Evolutionary conservation across 192 early-diverging fungal species (phyloP).

Genomic region (Jimgerdemannia flammicorona): DNA sequence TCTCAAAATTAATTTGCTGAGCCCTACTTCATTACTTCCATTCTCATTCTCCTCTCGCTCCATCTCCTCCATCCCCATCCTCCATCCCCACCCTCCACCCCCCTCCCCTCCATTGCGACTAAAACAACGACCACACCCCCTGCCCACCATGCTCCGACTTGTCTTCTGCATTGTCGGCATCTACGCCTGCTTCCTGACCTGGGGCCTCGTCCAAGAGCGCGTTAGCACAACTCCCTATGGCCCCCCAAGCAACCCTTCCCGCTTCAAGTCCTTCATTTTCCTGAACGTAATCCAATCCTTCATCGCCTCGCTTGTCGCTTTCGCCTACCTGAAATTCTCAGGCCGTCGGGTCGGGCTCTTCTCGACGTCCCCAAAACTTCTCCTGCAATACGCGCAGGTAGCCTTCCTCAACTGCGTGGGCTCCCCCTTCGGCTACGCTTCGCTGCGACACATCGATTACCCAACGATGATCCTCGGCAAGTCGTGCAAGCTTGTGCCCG

Average conservation of each 20-base stretch:
- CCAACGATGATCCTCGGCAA: conserved; percentile 96
- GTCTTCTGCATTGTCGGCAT: conserved; percentile 61
- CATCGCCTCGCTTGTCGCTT: conserved; percentile 71
- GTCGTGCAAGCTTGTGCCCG: conserved; percentile 95
- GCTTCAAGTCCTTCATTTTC: conserved; percentile 89
- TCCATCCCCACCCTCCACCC: not conserved
- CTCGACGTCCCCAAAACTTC: conserved; percentile 27
- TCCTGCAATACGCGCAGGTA: conserved; percentile 70
- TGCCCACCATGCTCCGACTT: conserved; percentile 38
- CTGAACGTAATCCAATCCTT: conserved; percentile 86
- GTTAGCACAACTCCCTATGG: conserved; percentile 84
- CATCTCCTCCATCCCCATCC: no score
- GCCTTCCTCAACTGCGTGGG: conserved; percentile 71
- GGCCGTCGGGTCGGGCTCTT: conserved; percentile 25
- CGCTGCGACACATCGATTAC: conserved; percentile 93
- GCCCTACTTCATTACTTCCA: not conserved
- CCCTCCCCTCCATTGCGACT: not conserved
- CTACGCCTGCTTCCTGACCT: conserved; percentile 94
- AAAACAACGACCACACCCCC: not conserved
- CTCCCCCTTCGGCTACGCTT: conserved; percentile 91
- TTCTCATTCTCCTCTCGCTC: no score
- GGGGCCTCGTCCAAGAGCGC: conserved; percentile 93
- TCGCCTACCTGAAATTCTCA: conserved; percentile 63
- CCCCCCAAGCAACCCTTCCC: conserved; percentile 18
- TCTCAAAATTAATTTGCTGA: no score